Conservation (phyloP, 1,284 basidiomycete species). For the Lentinus polychrous region DNA sequence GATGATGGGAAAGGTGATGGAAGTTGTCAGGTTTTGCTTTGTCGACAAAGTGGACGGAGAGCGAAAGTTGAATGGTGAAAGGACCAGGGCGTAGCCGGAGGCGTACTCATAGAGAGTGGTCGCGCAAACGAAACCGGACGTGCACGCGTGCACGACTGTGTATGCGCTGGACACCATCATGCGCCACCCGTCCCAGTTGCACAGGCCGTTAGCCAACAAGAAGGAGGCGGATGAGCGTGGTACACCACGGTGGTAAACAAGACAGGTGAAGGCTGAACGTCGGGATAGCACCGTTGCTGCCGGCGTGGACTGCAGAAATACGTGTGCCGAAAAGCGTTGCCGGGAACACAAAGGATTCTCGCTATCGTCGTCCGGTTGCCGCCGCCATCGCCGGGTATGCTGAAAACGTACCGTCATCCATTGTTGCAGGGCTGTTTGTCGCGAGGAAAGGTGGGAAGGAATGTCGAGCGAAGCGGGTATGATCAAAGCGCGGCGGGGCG, state of each 20-base stretch:
- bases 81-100: constrained; percentile 14
- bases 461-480: background rate
- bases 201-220: constrained; percentile 27
- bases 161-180: no score
- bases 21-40: constrained; percentile 27
- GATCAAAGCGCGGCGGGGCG: background rate
- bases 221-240: constrained; percentile 11
- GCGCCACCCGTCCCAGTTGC: background rate
- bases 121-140: constrained; percentile 13
- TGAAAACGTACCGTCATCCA: constrained; percentile 82
- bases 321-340: constrained; percentile 7
- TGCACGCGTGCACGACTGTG: constrained; percentile 7
- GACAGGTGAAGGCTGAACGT: constrained; percentile 21
- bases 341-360: constrained; percentile 19
- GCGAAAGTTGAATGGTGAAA: constrained; percentile 14
- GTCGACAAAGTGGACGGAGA: constrained; percentile 21
- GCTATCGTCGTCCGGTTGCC: constrained; percentile 21
- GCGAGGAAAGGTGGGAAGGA: constrained; percentile 11
- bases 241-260: constrained; percentile 5
- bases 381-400: constrained; percentile 50
- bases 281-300: background rate
- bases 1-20: constrained; percentile 25
- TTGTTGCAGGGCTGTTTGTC: constrained; percentile 26
- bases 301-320: constrained; percentile 8
- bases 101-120: constrained; percentile 15